These are phyloP conservation scores for Hirschioporus abietinus DNA, from an alignment of 768 basidiomycete species.

Conservation along the genomic window DNA sequence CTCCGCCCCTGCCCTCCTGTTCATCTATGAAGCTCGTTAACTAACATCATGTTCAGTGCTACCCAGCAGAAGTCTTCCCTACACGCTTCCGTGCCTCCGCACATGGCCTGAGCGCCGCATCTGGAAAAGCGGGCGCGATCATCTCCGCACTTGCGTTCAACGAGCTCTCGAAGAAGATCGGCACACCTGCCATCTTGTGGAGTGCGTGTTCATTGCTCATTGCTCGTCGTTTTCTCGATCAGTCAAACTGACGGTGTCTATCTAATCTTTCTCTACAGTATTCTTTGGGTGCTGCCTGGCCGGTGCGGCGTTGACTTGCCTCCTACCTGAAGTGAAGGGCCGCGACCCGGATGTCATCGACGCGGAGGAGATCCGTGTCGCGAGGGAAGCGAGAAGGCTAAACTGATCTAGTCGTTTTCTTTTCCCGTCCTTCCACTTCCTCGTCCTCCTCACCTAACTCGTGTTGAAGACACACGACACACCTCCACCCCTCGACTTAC, in stretches of 20 bases:
- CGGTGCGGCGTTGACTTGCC: constrained; percentile 45
- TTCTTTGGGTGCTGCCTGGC: constrained; percentile 60
- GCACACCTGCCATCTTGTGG: constrained; percentile 64
- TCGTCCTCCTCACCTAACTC: too few species aligned
- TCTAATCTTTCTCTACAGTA: constrained; percentile 32
- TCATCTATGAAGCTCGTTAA: constrained; percentile 42
- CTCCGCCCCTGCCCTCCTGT: not conserved
- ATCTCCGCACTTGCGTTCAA: constrained; percentile 73
- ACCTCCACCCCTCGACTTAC: too few species aligned
- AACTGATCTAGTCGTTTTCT: not conserved
- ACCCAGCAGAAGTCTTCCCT: constrained; percentile 77
- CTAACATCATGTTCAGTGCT: constrained; percentile 43
- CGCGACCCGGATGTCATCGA: constrained; percentile 46
- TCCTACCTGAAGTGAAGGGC: constrained; percentile 46
- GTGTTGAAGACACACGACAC: too few species aligned
- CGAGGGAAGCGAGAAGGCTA: not conserved
- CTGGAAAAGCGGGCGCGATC: constrained; percentile 74
- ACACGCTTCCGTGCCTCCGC: constrained; percentile 69
- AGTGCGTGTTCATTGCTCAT: constrained; percentile 38
- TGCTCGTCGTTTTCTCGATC: constrained; percentile 3
- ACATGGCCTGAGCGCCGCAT: constrained; percentile 70
- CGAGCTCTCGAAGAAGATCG: constrained; percentile 50
- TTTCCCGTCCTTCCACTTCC: not conserved
- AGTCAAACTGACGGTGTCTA: not conserved
- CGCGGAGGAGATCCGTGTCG: constrained; percentile 30